Percentiles rank a stretch among this genome's conserved stretches.
Conservation (phyloP, 495 filamentous ascomycete species). For the Jackrogersella multiformis region DNA sequence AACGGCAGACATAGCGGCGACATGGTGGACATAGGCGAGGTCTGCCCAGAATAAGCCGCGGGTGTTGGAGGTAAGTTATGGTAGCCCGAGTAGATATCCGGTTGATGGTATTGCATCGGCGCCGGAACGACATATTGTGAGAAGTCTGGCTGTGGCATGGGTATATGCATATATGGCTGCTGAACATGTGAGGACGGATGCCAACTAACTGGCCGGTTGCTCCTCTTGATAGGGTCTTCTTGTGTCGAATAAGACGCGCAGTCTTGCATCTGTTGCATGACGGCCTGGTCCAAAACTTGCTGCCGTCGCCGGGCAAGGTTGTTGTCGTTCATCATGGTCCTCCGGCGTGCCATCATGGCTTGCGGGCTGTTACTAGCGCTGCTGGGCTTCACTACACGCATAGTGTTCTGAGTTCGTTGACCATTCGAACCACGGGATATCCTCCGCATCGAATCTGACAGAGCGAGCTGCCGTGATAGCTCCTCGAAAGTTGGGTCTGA, state of each 20-base stretch:
- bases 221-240: constrained; percentile 46
- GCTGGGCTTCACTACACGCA: constrained; percentile 71
- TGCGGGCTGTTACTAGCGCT: constrained; percentile 78
- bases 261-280: constrained; percentile 47
- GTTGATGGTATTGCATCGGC: constrained; percentile 46
- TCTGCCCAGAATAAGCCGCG: constrained; percentile 55
- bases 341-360: constrained; percentile 58
- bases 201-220: constrained; percentile 72
- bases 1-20: constrained; percentile 55
- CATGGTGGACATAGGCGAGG: constrained; percentile 54
- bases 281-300: constrained; percentile 49
- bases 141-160: constrained; percentile 46
- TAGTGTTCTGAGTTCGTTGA: constrained; percentile 52
- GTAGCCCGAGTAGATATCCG: constrained; percentile 49
- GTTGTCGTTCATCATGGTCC: constrained; percentile 64
- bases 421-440: constrained; percentile 52
- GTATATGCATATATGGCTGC: constrained; percentile 49
- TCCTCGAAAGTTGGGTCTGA: constrained; percentile 50
- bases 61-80: constrained; percentile 55
- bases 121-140: constrained; percentile 46
- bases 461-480: constrained; percentile 49
- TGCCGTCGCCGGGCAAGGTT: constrained; percentile 47
- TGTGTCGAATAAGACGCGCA: constrained; percentile 44
- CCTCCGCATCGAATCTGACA: constrained; percentile 49
- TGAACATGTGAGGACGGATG: constrained; percentile 64